Evolutionary conservation across 768 basidiomycete species (phyloP).

Genomic region (Gyrodon lividus): DNA sequence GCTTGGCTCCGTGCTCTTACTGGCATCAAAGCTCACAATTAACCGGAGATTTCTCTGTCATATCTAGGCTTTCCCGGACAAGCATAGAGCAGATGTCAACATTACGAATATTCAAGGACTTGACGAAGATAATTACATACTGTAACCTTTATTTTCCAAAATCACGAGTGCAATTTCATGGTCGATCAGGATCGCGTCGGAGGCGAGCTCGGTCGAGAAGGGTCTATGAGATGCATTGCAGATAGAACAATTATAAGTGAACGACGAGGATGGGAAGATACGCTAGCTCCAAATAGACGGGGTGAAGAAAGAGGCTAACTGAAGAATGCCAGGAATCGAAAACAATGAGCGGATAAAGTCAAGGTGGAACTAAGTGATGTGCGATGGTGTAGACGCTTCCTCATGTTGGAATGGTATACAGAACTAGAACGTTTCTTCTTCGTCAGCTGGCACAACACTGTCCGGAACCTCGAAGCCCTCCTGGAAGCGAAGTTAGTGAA

Average conservation of each 20-base stretch:
- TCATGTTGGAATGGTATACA: slow-evolving; percentile 15
- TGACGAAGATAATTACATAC: slow-evolving; percentile 15
- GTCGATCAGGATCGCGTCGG: slow-evolving; percentile 3
- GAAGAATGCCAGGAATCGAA: slow-evolving; percentile 13
- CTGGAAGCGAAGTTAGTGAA: slow-evolving; percentile 39
- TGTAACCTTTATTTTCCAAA: slow-evolving; percentile 28
- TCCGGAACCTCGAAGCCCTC: slow-evolving; percentile 95
- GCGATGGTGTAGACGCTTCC: slow-evolving; percentile 8
- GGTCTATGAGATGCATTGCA: slow-evolving; percentile 28
- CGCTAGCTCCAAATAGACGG: slow-evolving; percentile 14
- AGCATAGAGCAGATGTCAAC: background rate
- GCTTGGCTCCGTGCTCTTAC: slow-evolving; percentile 56
- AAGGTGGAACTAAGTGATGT: slow-evolving; percentile 7
- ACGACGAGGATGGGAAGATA: slow-evolving; percentile 19
- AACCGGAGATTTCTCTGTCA: slow-evolving; percentile 42
- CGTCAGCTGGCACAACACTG: slow-evolving; percentile 50
- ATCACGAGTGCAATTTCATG: slow-evolving; percentile 6
- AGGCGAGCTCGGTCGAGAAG: background rate
- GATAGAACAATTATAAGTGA: slow-evolving; percentile 26
- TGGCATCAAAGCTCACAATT: slow-evolving; percentile 48
- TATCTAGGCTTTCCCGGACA: slow-evolving; percentile 34
- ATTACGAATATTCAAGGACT: slow-evolving; percentile 12
- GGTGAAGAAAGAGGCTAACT: slow-evolving; percentile 10
- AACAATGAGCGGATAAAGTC: slow-evolving; percentile 18
- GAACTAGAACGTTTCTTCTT: slow-evolving; percentile 75